Conservation (phyloP, 257 asterid species). For the Capsicum baccatum region DNA sequence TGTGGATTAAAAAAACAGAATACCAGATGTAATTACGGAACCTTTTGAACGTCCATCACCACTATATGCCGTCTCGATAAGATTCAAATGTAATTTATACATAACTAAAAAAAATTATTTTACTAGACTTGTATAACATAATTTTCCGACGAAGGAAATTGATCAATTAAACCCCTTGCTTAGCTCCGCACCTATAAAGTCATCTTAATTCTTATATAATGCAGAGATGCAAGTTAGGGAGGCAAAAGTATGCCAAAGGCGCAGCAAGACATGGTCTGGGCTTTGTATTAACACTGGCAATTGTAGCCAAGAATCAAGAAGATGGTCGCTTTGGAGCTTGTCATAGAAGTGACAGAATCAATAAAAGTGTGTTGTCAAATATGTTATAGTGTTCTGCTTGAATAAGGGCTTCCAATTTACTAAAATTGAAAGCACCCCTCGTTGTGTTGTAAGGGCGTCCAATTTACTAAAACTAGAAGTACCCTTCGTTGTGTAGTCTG, state of each 20-base stretch:
- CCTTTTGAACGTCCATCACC: too few relatives aligned
- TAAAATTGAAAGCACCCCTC: background rate
- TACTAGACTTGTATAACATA: too few relatives aligned
- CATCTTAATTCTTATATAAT: background rate
- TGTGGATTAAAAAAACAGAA: too few relatives aligned
- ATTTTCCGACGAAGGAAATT: too few relatives aligned
- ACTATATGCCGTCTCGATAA: too few relatives aligned
- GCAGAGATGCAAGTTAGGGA: slow-evolving; percentile 22
- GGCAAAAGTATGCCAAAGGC: slow-evolving; percentile 4
- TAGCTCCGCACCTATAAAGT: too few relatives aligned
- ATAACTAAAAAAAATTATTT: too few relatives aligned
- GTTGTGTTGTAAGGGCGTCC: background rate
- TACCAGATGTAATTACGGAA: too few relatives aligned
- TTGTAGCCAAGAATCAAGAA: slow-evolving; percentile 10
- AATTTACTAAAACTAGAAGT: too few relatives aligned
- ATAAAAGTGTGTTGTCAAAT: background rate
- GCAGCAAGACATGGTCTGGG: slow-evolving; percentile 24
- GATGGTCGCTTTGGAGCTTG: slow-evolving; percentile 23
- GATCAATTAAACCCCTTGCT: too few relatives aligned
- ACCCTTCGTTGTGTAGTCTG: too few relatives aligned
- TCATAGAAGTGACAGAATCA: background rate
- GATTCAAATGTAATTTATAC: too few relatives aligned
- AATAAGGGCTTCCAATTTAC: background rate
- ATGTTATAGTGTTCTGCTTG: background rate
- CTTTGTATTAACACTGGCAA: slow-evolving; percentile 17